Evolutionary conservation across 371 early-diverging fungal species (phyloP).

Genomic region (Syncephalastrum monosporum): DNA sequence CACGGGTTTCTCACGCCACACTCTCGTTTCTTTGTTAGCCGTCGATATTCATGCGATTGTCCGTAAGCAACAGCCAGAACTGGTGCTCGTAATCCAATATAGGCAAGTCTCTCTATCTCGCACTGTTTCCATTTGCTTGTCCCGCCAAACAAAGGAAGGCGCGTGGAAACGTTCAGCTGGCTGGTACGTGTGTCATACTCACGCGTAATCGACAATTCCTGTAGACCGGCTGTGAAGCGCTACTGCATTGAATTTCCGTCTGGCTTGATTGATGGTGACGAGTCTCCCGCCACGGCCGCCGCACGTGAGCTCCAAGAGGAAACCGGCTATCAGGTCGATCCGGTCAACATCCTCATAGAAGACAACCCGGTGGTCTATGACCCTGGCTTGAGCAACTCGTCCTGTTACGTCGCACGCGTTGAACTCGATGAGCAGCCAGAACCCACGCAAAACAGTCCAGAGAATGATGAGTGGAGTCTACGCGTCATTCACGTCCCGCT

Average conservation of each 20-base stretch:
- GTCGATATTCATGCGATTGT: slow-evolving; percentile 52
- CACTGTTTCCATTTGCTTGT: background rate
- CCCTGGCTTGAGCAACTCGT: slow-evolving; percentile 59
- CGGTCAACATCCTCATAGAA: slow-evolving; percentile 12
- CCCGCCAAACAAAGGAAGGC: background rate
- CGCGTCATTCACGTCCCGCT: slow-evolving; percentile 45
- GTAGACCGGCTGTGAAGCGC: slow-evolving; percentile 54
- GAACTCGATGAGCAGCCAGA: slow-evolving; percentile 9
- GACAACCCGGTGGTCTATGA: slow-evolving; percentile 51
- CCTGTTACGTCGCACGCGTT: slow-evolving; percentile 46
- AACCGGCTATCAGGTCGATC: slow-evolving; percentile 47
- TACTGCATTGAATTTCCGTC: slow-evolving; percentile 67
- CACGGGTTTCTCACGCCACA: background rate
- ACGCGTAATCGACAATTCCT: background rate
- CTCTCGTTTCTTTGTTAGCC: slow-evolving; percentile 24
- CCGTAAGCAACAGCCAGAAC: slow-evolving; percentile 34
- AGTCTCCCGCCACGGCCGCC: slow-evolving; percentile 46
- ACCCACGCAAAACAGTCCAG: slow-evolving; percentile 22
- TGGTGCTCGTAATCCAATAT: slow-evolving; percentile 61
- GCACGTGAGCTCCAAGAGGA: slow-evolving; percentile 62
- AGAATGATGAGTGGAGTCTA: slow-evolving; percentile 61
- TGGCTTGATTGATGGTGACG: slow-evolving; percentile 55
- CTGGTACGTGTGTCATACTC: background rate
- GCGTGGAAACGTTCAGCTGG: background rate
- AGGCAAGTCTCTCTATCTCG: slow-evolving; percentile 20